Conservation (phyloP, 176 grass and related monocot genomes). For the Carex pumila region DNA sequence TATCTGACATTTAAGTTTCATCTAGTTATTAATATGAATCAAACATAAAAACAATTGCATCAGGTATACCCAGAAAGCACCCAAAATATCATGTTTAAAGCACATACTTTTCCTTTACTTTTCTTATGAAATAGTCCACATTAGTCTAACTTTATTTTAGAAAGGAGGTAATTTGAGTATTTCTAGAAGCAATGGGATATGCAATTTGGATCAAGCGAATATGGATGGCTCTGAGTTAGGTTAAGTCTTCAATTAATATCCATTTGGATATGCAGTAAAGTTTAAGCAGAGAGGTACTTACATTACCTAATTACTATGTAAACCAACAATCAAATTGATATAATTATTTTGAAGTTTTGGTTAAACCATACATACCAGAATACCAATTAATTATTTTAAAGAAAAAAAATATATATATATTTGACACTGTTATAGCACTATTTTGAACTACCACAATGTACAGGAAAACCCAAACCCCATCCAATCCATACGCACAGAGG, state of each 20-base stretch:
- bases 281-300: not conserved
- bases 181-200: not conserved
- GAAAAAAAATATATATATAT: too few species aligned
- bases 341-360: not conserved
- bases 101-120: not conserved
- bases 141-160: not conserved
- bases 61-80: not conserved
- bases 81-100: not conserved
- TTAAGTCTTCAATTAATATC: not conserved
- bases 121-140: not conserved
- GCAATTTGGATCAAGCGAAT: too few species aligned
- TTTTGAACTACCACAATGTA: not conserved
- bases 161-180: not conserved
- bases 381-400: not conserved
- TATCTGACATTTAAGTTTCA: constrained; percentile 33
- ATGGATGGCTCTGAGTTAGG: not conserved
- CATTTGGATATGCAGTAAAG: not conserved
- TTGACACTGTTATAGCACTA: not conserved
- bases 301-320: not conserved
- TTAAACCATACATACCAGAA: not conserved
- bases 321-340: not conserved
- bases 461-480: not conserved
- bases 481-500: not conserved
- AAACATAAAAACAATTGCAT: not conserved
- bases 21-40: not conserved